Conservation (phyloP, 139 green algal genomes). For the Picochlorum sp. region DNA sequence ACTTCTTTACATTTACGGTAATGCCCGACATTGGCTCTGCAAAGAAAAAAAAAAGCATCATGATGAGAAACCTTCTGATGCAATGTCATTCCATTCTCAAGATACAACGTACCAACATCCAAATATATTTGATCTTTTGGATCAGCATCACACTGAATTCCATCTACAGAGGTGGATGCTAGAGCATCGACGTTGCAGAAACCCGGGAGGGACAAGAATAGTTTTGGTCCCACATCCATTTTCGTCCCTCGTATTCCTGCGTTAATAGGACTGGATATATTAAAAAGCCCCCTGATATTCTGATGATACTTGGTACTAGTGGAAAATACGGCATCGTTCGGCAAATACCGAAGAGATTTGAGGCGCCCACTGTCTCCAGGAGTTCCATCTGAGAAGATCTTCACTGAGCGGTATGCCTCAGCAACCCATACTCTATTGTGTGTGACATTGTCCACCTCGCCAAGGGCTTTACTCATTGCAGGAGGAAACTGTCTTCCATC, state of each 20-base stretch:
- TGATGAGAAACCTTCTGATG: slow-evolving; percentile 2
- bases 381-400: not conserved
- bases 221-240: slow-evolving; percentile 16
- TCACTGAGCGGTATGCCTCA: slow-evolving; percentile 15
- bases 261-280: slow-evolving; percentile 24
- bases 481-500: slow-evolving; percentile 35
- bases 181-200: slow-evolving; percentile 29
- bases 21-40: slow-evolving; percentile 33
- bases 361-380: slow-evolving; percentile 8
- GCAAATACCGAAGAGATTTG: slow-evolving; percentile 19
- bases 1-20: slow-evolving; percentile 37
- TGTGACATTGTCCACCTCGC: not conserved
- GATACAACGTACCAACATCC: slow-evolving; percentile 16
- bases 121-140: slow-evolving; percentile 20
- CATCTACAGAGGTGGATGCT: slow-evolving; percentile 18
- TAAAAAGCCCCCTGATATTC: slow-evolving; percentile 27
- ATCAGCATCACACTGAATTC: slow-evolving; percentile 18
- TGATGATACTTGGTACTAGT: slow-evolving; percentile 27
- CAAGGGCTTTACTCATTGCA: slow-evolving; percentile 17
- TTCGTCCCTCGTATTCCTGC: slow-evolving; percentile 8
- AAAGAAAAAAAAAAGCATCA: not conserved
- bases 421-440: slow-evolving; percentile 21
- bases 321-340: slow-evolving; percentile 9
- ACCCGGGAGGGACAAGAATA: slow-evolving; percentile 34
- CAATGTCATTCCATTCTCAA: slow-evolving; percentile 10